A percentile compares a stretch with the other conserved stretches of the same genome.
Evolutionary conservation across 2,329 filamentous ascomycete genomes (phyloP).

Genomic region (Trichoderma polysporum): DNA sequence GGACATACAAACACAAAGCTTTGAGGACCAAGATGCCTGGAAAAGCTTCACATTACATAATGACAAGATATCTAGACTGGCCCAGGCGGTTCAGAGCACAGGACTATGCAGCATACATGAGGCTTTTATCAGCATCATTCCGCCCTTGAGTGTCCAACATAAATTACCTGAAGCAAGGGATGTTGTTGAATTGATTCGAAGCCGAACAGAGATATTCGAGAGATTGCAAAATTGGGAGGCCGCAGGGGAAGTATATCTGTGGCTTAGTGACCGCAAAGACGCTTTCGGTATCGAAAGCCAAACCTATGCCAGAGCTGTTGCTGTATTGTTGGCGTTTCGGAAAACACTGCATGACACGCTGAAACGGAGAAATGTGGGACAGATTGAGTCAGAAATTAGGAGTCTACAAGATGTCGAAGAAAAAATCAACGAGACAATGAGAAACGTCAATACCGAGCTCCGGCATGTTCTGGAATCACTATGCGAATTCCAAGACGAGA

Average conservation of each 20-base stretch:
- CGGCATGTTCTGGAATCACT: neutral
- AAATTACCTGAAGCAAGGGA: neutral
- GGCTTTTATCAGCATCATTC: neutral
- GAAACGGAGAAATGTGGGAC: neutral
- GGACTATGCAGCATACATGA: neutral
- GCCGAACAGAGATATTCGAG: neutral
- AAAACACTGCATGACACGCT: neutral
- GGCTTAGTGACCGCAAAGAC: neutral
- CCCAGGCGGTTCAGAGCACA: neutral
- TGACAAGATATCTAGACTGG: neutral
- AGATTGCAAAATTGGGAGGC: neutral
- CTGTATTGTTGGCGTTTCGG: neutral
- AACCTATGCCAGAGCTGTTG: neutral
- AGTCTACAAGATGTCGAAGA: too few species aligned
- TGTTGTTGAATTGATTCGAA: neutral
- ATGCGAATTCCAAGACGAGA: neutral
- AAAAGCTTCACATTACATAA: neutral
- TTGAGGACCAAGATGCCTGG: neutral
- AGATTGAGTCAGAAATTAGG: too few species aligned
- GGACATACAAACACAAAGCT: neutral
- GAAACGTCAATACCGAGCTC: neutral
- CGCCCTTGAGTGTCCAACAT: neutral
- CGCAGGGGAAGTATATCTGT: neutral
- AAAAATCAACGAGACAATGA: neutral
- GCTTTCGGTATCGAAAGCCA: neutral